Evolutionary conservation across 129 eudicot species (phyloP).

Genomic region (carrot (Daucus carota)): DNA sequence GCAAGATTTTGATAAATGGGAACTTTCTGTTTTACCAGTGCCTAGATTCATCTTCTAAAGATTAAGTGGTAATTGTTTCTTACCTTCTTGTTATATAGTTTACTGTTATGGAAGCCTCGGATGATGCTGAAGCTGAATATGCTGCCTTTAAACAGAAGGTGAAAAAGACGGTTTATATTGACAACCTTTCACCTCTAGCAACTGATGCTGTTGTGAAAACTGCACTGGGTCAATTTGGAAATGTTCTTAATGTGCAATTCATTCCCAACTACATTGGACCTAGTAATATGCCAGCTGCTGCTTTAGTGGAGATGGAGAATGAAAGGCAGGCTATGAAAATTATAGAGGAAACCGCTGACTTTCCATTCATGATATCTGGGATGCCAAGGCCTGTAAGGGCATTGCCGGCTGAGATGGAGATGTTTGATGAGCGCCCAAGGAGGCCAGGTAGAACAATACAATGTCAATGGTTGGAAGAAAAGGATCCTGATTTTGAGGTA

Average conservation of each 20-base stretch:
- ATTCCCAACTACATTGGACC: conserved; percentile 39
- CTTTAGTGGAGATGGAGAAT: conserved; percentile 62
- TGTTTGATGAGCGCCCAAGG: conserved; percentile 68
- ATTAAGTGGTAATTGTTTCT: not conserved
- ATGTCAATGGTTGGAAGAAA: conserved; percentile 47
- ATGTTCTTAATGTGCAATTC: conserved; percentile 33
- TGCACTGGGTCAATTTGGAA: conserved; percentile 63
- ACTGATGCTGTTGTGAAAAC: conserved; percentile 45
- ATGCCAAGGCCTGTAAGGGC: conserved; percentile 97
- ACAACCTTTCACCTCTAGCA: conserved; percentile 54
- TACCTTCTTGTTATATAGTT: not conserved
- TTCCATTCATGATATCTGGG: conserved; percentile 68
- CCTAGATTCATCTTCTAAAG: not conserved
- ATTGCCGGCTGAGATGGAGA: conserved; percentile 39
- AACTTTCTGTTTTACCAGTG: not conserved
- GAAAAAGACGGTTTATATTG: conserved; percentile 55
- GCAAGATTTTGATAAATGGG: not conserved
- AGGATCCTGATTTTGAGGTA: conserved; percentile 46
- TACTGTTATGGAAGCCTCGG: conserved; percentile 18
- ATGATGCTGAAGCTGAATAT: conserved; percentile 37
- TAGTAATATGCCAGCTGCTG: conserved; percentile 24
- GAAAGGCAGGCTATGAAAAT: conserved; percentile 39
- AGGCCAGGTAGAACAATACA: conserved; percentile 37
- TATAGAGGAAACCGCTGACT: conserved; percentile 17
- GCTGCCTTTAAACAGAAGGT: conserved; percentile 56